A percentile compares a stretch with the other conserved stretches of the same genome.
Conservation (phyloP, 257 asterid genomes). For the Euphrasia confusa region DNA sequence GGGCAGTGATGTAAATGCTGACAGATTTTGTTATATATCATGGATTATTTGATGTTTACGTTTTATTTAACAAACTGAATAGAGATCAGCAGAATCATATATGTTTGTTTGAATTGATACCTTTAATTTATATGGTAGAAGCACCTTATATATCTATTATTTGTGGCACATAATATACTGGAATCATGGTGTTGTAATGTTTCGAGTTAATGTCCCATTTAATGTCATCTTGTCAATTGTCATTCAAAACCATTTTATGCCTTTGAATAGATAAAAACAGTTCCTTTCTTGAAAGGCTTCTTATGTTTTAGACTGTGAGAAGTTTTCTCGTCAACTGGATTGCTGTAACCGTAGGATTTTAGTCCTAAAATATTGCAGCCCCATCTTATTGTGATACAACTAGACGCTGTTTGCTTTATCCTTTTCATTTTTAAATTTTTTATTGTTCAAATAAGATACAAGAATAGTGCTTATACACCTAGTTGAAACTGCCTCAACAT, state of each 20-base stretch:
- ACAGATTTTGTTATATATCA: not conserved
- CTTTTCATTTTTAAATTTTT: no score
- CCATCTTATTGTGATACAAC: not conserved
- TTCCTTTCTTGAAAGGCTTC: not conserved
- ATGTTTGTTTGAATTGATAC: not conserved
- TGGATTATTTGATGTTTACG: constrained; percentile 1
- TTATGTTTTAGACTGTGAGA: not conserved
- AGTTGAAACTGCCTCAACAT: constrained; percentile 11
- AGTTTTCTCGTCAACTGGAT: not conserved
- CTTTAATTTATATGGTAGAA: constrained; percentile 7
- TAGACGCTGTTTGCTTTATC: not conserved
- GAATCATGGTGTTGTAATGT: constrained; percentile 4
- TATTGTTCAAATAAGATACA: not conserved
- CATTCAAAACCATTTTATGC: constrained; percentile 4
- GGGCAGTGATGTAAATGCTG: constrained; percentile 1
- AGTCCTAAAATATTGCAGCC: not conserved
- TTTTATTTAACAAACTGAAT: constrained; percentile 9
- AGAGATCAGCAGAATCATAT: not conserved
- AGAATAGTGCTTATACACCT: constrained; percentile 8
- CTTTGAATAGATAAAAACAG: not conserved
- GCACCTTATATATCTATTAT: not conserved
- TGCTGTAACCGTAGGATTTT: not conserved
- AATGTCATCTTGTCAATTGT: not conserved
- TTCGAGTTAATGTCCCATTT: constrained; percentile 5
- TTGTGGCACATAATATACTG: not conserved